These are phyloP conservation scores for Herpotrichia juniperi DNA, from an alignment of 2,329 filamentous ascomycete species.

Conservation along the genomic window DNA sequence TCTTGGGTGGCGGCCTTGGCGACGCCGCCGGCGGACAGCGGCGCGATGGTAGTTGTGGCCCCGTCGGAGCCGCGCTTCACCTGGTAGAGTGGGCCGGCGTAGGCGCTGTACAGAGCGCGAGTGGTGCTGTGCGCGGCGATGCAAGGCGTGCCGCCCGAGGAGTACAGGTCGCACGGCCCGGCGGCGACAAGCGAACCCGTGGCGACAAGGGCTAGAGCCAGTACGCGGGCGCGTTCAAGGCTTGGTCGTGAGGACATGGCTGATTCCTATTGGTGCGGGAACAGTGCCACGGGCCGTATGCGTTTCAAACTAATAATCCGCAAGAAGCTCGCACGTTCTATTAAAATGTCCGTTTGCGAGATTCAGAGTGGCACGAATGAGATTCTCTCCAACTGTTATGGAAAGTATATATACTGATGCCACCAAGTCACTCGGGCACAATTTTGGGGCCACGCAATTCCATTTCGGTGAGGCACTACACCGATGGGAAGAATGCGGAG, in stretches of 20 bases:
- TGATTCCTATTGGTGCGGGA: too few relatives aligned
- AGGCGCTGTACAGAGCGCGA: constrained; percentile 64
- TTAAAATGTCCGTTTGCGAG: too few relatives aligned
- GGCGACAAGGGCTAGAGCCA: neutral
- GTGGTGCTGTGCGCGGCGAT: constrained; percentile 71
- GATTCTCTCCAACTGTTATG: too few relatives aligned
- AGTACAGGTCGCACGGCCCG: constrained; percentile 68
- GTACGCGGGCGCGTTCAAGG: neutral
- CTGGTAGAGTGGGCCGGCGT: constrained; percentile 63
- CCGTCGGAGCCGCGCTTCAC: constrained; percentile 62
- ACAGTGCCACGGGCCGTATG: too few relatives aligned
- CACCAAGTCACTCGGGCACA: too few relatives aligned
- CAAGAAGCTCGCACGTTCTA: too few relatives aligned
- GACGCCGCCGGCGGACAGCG: constrained; percentile 64
- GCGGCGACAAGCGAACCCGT: constrained; percentile 52
- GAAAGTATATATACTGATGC: too few relatives aligned
- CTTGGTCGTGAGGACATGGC: neutral
- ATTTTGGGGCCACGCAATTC: too few relatives aligned
- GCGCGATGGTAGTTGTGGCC: constrained; percentile 55
- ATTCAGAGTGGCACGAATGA: too few relatives aligned
- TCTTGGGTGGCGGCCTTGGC: constrained; percentile 68
- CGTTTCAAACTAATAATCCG: too few relatives aligned
- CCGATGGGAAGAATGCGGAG: too few relatives aligned
- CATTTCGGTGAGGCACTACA: too few relatives aligned
- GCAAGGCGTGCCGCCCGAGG: constrained; percentile 64